Evolutionary conservation across 2,329 filamentous ascomycete genomes (phyloP), one percentile per base, ranked within the genome.

Genomic region (Colletotrichum phormii): DNA sequence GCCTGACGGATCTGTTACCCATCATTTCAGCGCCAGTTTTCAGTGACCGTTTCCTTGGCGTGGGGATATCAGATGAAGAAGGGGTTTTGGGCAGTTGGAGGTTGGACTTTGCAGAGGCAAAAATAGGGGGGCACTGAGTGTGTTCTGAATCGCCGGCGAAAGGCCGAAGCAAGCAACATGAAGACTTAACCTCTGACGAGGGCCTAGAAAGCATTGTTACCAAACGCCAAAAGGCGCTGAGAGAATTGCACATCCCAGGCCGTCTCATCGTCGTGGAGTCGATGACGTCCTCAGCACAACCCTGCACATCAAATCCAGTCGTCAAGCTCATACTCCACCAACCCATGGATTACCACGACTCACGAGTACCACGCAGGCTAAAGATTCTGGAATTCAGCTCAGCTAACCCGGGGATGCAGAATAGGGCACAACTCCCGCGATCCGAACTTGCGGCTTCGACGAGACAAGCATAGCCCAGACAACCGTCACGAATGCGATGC

Each of bases 51-150:
- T 55, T 70, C 59, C 70, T 60, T 70, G 70, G 60, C 66, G 70
- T 70, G 70, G 70, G 70, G 70, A 69, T 72, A 61, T 64, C 65
- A 60, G 60, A 71, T 67, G 64, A 67, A 69, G 46, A 71, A 60
- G 66, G 65, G 54, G 31, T 35, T 63, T 46, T 62, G 49, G 57
- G 55, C 67, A 55, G 26, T 31, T 71, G 67, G 33, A 66, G 46
- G 59, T 53, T 72, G 59, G 53, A 70, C 37, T 42, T 42, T 42
- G 15, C 13, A n/a, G 55, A 61, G 66, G 29, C 22, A 35, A 57
- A 57, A 61, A 64, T 51, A 31, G 57, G 51, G 57, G 63, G 51
- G 9, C 12, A 33, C n/a, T 9, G 11, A n/a, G 46, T 33, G 26
- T 33, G 31, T 15, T 29, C n/a, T 64, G 55, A 57, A 46, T 66